These are phyloP conservation scores for Coleophoma cylindrospora DNA, from an alignment of 2,329 filamentous ascomycete species.

Conservation along the genomic window DNA sequence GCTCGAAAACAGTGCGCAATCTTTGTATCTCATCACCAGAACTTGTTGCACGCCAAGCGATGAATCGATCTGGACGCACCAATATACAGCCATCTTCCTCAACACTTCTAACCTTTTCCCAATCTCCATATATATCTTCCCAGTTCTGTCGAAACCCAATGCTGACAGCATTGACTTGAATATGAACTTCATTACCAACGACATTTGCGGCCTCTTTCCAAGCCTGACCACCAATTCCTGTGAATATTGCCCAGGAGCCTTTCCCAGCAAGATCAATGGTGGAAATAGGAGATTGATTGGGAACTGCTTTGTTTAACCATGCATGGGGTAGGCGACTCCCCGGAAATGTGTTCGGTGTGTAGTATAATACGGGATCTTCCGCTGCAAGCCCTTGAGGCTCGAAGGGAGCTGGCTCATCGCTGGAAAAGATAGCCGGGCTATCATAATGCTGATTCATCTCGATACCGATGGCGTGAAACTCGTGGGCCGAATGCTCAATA, in stretches of 20 bases:
- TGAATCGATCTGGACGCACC: slow-evolving; percentile 46
- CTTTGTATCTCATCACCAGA: neutral
- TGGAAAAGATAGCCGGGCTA: slow-evolving; percentile 3
- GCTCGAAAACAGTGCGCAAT: neutral
- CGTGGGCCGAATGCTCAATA: slow-evolving; percentile 29
- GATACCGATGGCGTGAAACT: slow-evolving; percentile 3
- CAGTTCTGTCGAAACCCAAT: slow-evolving; percentile 54
- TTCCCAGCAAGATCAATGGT: slow-evolving; percentile 55
- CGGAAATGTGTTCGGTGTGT: neutral
- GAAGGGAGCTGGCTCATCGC: slow-evolving; percentile 40
- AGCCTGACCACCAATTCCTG: slow-evolving; percentile 44
- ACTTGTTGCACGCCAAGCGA: neutral
- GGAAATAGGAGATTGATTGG: slow-evolving; percentile 36
- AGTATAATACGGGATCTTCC: slow-evolving; percentile 51
- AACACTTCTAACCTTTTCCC: slow-evolving; percentile 44
- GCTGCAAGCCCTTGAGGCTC: slow-evolving; percentile 49
- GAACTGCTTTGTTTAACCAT: slow-evolving; percentile 47
- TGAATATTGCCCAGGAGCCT: slow-evolving; percentile 42
- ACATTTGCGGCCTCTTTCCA: slow-evolving; percentile 38
- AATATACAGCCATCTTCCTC: slow-evolving; percentile 52
- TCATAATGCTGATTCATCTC: slow-evolving; percentile 3
- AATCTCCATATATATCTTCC: slow-evolving; percentile 56
- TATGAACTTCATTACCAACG: slow-evolving; percentile 31
- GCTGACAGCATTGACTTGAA: slow-evolving; percentile 42
- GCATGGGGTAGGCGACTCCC: slow-evolving; percentile 46